Evolutionary conservation across 768 basidiomycete genomes (phyloP).

Genomic region (Lyophyllum atratum): DNA sequence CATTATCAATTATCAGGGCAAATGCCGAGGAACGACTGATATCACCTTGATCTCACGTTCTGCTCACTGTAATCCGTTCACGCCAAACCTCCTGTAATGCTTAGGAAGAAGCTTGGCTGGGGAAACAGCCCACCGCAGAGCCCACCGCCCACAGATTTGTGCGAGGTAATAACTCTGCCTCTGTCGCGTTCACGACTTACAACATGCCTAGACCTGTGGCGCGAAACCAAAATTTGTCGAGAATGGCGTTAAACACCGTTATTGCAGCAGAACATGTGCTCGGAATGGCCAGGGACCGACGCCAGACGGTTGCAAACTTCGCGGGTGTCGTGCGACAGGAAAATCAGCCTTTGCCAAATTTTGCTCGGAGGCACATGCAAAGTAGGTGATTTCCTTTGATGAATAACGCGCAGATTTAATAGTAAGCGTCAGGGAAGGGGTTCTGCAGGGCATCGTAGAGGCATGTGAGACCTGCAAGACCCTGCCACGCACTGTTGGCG

Average conservation of each 20-base stretch:
- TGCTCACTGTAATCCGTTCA: slow-evolving; percentile 25
- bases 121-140: neutral
- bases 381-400: slow-evolving; percentile 34
- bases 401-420: slow-evolving; percentile 1
- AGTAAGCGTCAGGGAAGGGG: slow-evolving; percentile 45
- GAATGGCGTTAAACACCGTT: slow-evolving; percentile 57
- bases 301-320: slow-evolving; percentile 47
- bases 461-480: slow-evolving; percentile 51
- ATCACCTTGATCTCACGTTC: slow-evolving; percentile 33
- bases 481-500: slow-evolving; percentile 46
- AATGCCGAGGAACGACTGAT: slow-evolving; percentile 19
- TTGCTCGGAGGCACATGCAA: slow-evolving; percentile 61
- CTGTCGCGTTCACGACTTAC: slow-evolving; percentile 4
- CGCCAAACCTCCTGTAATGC: slow-evolving; percentile 35
- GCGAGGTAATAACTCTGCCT: slow-evolving; percentile 9
- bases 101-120: slow-evolving; percentile 41
- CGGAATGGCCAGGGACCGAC: slow-evolving; percentile 42
- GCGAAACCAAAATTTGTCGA: slow-evolving; percentile 65
- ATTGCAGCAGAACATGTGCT: slow-evolving; percentile 65
- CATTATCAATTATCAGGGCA: slow-evolving; percentile 28
- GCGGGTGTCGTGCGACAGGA: slow-evolving; percentile 53
- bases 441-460: slow-evolving; percentile 47
- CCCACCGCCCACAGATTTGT: slow-evolving; percentile 4
- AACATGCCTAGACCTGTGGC: slow-evolving; percentile 49
- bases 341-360: slow-evolving; percentile 53